Base-by-base conservation (phyloP, 2,329 filamentous ascomycete species). In the Trichophyton rubrum region DNA sequence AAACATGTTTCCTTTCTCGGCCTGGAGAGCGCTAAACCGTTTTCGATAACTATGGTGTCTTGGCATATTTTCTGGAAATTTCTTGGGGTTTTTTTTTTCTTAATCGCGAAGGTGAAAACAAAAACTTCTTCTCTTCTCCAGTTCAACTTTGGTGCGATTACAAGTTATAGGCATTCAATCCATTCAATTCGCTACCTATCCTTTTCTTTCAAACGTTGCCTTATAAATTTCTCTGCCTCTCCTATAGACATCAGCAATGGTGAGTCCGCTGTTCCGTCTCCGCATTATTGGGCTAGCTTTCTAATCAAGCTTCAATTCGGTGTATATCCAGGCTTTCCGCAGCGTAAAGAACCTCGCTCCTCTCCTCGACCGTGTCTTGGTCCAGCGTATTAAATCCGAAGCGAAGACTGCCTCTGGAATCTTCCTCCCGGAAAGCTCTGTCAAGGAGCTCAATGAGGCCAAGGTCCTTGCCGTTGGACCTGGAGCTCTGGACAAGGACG, bases 361-460 rank as follows among this genome's bases (percentile, higher is more conserved):
- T 65, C 91, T 99, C 68, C 86, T 99, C 78, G 93, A 99, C 85
- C 92, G 93, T 71, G 90, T 99, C 69, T 87, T 99, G 66, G 90
- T 99, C 68, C 93, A 99, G 85, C 90, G 93, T 78, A 79, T 96
- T 80, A 97, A 97, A 82, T 89, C 92, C 71, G 92, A 97, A 79
- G 78, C 90, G 74, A 96, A 96, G 84, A 99, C 93, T 57, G 90
- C 93, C 69, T 86, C 86, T 72, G 93, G 93, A 71, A 96, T 99
- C 82, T 96, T 95, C 83, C 88, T 99, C 67, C 93, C 93, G 68
- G 93, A 99, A 81, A 91, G 87, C 64, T 89, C 87, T 71, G 90
- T 97, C 73, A 96, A 99, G 84, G 93, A 99, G 78, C 84, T 97
- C 74, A 97, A 96, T 79, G 92, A 97, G 82, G 93, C 89, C 70